Evolutionary conservation across 108 stramenopile species (phyloP), one percentile per base, ranked within the genome.

Genomic region (Poteriospumella lacustris): DNA sequence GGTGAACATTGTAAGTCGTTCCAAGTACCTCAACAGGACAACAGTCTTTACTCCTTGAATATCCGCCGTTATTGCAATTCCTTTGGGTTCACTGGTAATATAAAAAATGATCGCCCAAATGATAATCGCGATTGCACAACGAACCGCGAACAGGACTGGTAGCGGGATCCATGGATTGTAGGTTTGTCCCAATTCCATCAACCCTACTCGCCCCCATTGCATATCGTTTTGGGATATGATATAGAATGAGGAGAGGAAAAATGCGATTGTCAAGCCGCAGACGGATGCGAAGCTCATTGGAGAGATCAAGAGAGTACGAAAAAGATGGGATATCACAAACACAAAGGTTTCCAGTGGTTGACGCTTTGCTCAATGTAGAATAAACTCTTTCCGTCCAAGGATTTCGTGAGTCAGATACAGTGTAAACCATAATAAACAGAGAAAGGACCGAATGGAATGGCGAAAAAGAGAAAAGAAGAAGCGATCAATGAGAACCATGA

Each of bases 1-100:
- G 0, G 77, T 77, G 38, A 77, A 77, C 0, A 62, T 68, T 2
- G 67, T 68, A 26, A 64, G 56, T 2, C 77, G 26, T 39, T 68
- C 2, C 31, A 12, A 67, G 2, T 41, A 29, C 31, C 43, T 19
- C 31, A 68, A 39, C 15, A 64, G 60, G 0, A 77, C 60, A 43
- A 42, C 38, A 56, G 15, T 24, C 15, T 15, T 15, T 56, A 19
- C 24, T 15, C 52, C 52, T 56, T 15, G 52, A 56, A 56, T 24
- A 19, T 15, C 52, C 19, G 24, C 52, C 52, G 52, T 15, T 19
- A 56, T 56, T 56, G 24, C 24, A 24, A 56, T 56, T 56, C 19
- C 24, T 24, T 15, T 15, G 15, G 15, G 19, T 19, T 19, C 24
- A 56, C 15, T 19, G 15, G 24, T 56, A 24, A 15, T 56, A 56